Evolutionary conservation across 495 filamentous ascomycete species (phyloP), one percentile per base, ranked within the genome.

Genomic region (Sporormia fimetaria): DNA sequence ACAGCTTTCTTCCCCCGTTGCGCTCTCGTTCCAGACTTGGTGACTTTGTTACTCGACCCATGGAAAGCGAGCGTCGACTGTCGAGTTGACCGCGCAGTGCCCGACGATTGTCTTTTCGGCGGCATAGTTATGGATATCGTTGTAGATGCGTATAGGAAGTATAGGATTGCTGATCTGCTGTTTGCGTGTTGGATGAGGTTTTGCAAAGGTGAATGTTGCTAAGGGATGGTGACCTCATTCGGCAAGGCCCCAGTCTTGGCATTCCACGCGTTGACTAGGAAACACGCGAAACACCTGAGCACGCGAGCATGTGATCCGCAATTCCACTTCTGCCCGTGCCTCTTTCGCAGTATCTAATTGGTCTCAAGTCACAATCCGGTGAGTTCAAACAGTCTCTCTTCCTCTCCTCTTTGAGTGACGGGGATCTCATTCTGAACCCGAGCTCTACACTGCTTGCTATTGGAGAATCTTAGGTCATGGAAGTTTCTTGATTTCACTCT

Each of bases 1-100:
- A 44, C 16, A 46, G 49, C 39, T 25, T 55, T 49, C 49, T 52
- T 48, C 32, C 40, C 25, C 40, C 32, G 32, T 15, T 68, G 46
- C 3, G 70, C 63, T 37, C 68, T 49, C 20, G 57, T 50, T 21
- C 67, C 62, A 14, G 78, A 65, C 62, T 94, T 94, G 53, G 81
- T 86, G 44, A 92, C 74, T 58, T 76, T 73, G 61, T 69, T 62
- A 29, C 70, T 64, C 35, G 65, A 68, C 57, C 75, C 65, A 61
- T 73, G 66, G 64, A 94, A 93, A 43, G 78, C 76, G 46, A 94
- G 73, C 11, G 76, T 87, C 2, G 77, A 66, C 57, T 94, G 87
- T 35, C 62, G 56, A 36, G 55, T 49, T 32, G 59, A 56, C 39
- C 63, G 51, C 35, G 66, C 53, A 30, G 63, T 58, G 33, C 65